Evolutionary conservation across 1,284 basidiomycete species (phyloP).

Genomic region (Moesziomyces sp.): DNA sequence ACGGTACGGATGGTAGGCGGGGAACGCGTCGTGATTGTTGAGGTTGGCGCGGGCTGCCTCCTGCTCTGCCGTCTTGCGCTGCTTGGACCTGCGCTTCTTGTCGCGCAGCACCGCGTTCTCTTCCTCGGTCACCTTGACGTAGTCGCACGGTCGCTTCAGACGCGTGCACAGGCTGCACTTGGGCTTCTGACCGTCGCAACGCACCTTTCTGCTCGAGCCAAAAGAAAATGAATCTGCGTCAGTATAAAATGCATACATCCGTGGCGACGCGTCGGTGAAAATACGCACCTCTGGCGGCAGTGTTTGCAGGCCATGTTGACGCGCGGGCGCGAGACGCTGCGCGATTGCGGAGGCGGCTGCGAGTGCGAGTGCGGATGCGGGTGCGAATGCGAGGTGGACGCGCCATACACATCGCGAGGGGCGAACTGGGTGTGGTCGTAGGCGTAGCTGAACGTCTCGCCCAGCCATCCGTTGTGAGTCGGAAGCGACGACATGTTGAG

Average conservation of each 20-base stretch:
- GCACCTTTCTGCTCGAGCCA: constrained; percentile 16
- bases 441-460: constrained; percentile 7
- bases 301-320: constrained; percentile 33
- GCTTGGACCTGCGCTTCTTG: constrained; percentile 18
- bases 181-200: constrained; percentile 25
- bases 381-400: neutral
- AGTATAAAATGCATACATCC: constrained; percentile 3
- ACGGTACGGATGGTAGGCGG: constrained; percentile 24
- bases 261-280: constrained; percentile 9
- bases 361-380: constrained; percentile 1
- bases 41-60: constrained; percentile 20
- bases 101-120: constrained; percentile 27
- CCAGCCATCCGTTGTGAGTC: constrained; percentile 6
- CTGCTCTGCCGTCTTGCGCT: constrained; percentile 13
- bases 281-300: constrained; percentile 28
- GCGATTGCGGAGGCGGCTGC: constrained; percentile 3
- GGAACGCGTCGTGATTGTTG: constrained; percentile 17
- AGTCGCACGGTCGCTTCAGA: constrained; percentile 14
- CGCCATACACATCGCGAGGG: constrained; percentile 5
- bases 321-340: constrained; percentile 15
- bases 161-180: constrained; percentile 21
- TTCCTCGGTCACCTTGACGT: constrained; percentile 22
- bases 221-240: neutral
- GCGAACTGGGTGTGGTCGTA: constrained; percentile 4
- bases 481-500: constrained; percentile 6